phyloP scores from a whole-genome alignment of 345 rosid genomes.

The Schrenkiella parvula region DNA sequence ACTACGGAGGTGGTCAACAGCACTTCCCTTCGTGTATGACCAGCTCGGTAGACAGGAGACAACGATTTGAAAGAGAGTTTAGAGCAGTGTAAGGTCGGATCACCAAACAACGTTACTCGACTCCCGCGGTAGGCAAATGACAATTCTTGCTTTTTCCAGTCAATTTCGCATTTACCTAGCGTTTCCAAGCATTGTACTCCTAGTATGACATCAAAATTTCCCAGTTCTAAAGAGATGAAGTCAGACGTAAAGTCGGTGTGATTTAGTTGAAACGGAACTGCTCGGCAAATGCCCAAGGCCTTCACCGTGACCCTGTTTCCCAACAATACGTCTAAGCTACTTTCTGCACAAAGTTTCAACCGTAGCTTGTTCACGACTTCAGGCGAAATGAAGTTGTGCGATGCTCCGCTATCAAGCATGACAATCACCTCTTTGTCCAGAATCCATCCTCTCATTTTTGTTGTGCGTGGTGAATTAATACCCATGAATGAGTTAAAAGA shows the following conservation, averaged over 20 bases:
- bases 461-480: not conserved
- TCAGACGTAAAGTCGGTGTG: not conserved
- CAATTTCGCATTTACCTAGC: not conserved
- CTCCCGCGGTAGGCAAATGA: not conserved
- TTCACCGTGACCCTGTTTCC: not conserved
- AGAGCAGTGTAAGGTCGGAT: not conserved
- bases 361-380: not conserved
- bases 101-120: not conserved
- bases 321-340: not conserved
- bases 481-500: not conserved
- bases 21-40: not conserved
- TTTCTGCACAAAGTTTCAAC: not conserved
- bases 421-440: not conserved
- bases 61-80: no score
- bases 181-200: not conserved
- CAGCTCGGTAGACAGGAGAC: no score
- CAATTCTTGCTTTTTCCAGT: not conserved
- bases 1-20: not conserved
- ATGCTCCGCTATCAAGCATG: not conserved
- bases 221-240: not conserved
- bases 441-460: not conserved
- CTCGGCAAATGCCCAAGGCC: not conserved
- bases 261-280: not conserved
- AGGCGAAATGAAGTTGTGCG: no score
- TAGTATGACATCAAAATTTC: not conserved